A percentile compares a stretch with the other conserved stretches of the same genome.
Evolutionary conservation across 2,329 filamentous ascomycete genomes (phyloP).

Genomic region (Ilyonectria robusta): DNA sequence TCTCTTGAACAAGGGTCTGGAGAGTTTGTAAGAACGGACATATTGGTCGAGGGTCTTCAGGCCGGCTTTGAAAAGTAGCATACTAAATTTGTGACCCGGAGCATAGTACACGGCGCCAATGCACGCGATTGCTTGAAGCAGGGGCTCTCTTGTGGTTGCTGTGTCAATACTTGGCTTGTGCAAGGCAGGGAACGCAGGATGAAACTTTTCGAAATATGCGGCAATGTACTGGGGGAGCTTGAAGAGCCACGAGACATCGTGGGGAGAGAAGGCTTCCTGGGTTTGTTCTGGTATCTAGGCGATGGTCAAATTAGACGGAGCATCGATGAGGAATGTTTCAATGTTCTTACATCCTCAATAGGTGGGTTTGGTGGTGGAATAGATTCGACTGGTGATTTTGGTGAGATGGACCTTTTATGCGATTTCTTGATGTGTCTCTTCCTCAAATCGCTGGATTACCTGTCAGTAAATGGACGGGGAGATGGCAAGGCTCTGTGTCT

Average conservation of each 20-base stretch:
- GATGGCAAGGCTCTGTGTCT: not conserved
- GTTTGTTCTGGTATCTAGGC: not conserved
- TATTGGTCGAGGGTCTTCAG: slow-evolving; percentile 22
- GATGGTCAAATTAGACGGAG: not conserved
- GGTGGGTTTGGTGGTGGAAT: not conserved
- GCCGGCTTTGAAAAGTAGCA: slow-evolving; percentile 19
- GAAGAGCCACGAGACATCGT: slow-evolving; percentile 29
- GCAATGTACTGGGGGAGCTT: slow-evolving; percentile 27
- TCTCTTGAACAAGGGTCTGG: not conserved
- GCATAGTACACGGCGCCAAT: slow-evolving; percentile 23
- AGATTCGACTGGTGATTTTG: slow-evolving; percentile 17
- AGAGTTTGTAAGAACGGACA: not conserved
- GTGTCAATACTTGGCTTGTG: slow-evolving; percentile 29
- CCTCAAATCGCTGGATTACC: slow-evolving; percentile 14
- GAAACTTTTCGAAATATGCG: slow-evolving; percentile 28
- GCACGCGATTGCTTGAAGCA: slow-evolving; percentile 30
- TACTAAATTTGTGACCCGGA: slow-evolving; percentile 14
- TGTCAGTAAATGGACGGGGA: not conserved
- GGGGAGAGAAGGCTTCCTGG: slow-evolving; percentile 12
- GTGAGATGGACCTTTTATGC: slow-evolving; percentile 13
- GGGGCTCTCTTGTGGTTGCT: slow-evolving; percentile 19
- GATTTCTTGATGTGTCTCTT: slow-evolving; percentile 31
- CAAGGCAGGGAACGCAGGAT: slow-evolving; percentile 19
- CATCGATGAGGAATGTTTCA: not conserved
- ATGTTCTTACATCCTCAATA: slow-evolving; percentile 13